phyloP scores from a whole-genome alignment of 257 asterid genomes.

The Scutellaria minor region DNA sequence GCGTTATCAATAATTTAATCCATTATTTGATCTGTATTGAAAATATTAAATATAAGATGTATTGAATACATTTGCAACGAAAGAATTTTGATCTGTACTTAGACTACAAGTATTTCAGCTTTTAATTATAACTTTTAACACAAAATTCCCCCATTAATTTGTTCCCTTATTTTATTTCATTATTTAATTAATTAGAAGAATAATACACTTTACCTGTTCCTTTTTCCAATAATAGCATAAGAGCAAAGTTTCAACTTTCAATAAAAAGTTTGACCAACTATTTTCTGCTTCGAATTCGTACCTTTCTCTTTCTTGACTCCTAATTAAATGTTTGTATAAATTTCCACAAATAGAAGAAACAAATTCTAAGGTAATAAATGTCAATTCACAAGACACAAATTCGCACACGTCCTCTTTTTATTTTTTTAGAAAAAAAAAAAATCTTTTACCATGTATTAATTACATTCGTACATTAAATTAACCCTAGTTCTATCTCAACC shows the following conservation, averaged over 20 bases:
- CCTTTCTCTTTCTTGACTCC: constrained; percentile 41
- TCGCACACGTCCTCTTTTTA: constrained; percentile 23
- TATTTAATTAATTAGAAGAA: neutral
- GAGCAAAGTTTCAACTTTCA: constrained; percentile 40
- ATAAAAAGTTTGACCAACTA: constrained; percentile 49
- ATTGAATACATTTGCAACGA: too few relatives aligned
- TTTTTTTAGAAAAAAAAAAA: too few relatives aligned
- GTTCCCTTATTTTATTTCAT: too few relatives aligned
- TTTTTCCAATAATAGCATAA: constrained; percentile 36
- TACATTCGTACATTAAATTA: neutral
- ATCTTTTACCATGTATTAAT: too few relatives aligned
- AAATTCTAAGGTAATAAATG: neutral
- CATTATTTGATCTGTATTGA: too few relatives aligned
- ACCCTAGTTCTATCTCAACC: constrained; percentile 32
- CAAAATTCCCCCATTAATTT: too few relatives aligned
- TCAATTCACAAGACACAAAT: too few relatives aligned
- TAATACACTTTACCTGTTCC: constrained; percentile 30
- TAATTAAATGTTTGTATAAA: constrained; percentile 10
- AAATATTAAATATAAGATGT: too few relatives aligned
- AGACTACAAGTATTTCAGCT: neutral
- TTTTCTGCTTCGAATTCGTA: constrained; percentile 17
- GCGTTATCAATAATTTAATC: neutral
- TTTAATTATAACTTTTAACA: neutral
- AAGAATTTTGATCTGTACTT: too few relatives aligned
- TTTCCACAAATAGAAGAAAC: neutral